Evolutionary conservation across 2,329 filamentous ascomycete genomes (phyloP).

Genomic region (Fusarium torreyae): DNA sequence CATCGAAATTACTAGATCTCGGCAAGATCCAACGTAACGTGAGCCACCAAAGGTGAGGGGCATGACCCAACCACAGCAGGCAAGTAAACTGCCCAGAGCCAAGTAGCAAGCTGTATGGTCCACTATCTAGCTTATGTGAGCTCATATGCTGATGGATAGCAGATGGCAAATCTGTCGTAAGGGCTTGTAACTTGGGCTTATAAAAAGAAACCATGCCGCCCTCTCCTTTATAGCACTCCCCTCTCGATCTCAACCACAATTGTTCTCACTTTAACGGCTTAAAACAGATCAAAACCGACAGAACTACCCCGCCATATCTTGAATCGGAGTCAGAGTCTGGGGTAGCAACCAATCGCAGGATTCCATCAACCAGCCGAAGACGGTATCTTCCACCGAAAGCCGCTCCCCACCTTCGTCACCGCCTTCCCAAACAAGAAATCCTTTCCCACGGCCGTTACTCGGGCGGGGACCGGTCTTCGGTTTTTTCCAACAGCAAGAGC

Average conservation of each 20-base stretch:
- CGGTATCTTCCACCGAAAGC: slow-evolving; percentile 30
- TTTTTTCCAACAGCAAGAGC: slow-evolving; percentile 34
- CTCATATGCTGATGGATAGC: not conserved
- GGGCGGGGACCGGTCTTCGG: slow-evolving; percentile 39
- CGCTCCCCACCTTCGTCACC: slow-evolving; percentile 28
- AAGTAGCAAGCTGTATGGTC: not conserved
- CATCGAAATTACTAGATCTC: not conserved
- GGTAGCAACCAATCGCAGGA: slow-evolving; percentile 26
- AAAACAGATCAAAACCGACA: slow-evolving; percentile 1
- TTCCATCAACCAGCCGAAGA: not conserved
- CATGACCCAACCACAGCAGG: not conserved
- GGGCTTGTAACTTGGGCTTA: not conserved
- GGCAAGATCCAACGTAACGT: not conserved
- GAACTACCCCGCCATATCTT: slow-evolving; percentile 2
- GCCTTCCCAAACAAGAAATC: slow-evolving; percentile 31
- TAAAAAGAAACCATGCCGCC: not conserved
- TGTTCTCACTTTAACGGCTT: not conserved
- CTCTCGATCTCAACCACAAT: not conserved
- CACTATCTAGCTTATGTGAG: slow-evolving; percentile 1
- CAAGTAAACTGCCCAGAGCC: slow-evolving; percentile 9
- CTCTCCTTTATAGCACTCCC: not conserved
- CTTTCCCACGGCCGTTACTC: slow-evolving; percentile 27
- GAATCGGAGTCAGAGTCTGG: slow-evolving; percentile 14
- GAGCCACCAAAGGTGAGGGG: not conserved
- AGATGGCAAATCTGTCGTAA: not conserved